Percentiles rank a stretch among this genome's conserved stretches.
These are phyloP conservation scores for Roridomyces roridus DNA, from an alignment of 768 basidiomycete genomes.

Conservation along the genomic window DNA sequence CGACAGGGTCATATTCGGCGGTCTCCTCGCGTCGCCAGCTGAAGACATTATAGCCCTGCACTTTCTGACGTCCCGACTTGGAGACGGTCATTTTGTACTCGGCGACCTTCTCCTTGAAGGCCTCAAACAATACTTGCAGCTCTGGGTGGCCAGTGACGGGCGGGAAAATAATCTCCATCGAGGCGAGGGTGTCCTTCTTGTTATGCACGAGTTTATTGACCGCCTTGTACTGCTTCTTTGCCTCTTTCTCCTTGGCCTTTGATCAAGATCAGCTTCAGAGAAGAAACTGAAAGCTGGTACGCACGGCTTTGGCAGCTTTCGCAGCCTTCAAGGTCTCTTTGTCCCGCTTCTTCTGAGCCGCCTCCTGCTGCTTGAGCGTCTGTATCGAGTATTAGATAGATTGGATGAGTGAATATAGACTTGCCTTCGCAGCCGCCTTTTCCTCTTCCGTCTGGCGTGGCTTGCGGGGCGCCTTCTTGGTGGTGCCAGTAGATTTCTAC, in stretches of 20 bases:
- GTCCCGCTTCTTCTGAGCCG: conserved; percentile 13
- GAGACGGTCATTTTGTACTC: conserved; percentile 9
- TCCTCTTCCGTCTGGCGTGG: conserved; percentile 18
- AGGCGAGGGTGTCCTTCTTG: conserved; percentile 18
- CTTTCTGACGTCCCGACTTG: neutral
- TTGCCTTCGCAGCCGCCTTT: conserved; percentile 13
- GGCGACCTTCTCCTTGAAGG: conserved; percentile 2
- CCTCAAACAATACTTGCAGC: neutral
- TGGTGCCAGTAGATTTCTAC: neutral
- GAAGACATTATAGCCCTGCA: conserved; percentile 13
- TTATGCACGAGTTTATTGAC: conserved; percentile 24
- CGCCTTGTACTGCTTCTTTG: conserved; percentile 5
- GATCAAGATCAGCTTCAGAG: neutral
- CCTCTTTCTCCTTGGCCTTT: conserved; percentile 10
- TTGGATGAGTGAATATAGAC: neutral
- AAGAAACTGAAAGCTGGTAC: neutral
- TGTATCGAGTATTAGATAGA: neutral
- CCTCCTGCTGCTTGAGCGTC: conserved; percentile 8
- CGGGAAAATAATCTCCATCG: conserved; percentile 22
- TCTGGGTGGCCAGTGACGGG: neutral
- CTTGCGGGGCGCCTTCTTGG: conserved; percentile 4
- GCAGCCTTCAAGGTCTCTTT: conserved; percentile 5
- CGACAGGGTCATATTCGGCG: conserved; percentile 3
- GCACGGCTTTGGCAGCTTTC: neutral
- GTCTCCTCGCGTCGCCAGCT: conserved; percentile 13